A percentile compares a stretch with the other conserved stretches of the same genome.
Conservation (phyloP, 148 eudicot species). For the Euryodendron excelsum region DNA sequence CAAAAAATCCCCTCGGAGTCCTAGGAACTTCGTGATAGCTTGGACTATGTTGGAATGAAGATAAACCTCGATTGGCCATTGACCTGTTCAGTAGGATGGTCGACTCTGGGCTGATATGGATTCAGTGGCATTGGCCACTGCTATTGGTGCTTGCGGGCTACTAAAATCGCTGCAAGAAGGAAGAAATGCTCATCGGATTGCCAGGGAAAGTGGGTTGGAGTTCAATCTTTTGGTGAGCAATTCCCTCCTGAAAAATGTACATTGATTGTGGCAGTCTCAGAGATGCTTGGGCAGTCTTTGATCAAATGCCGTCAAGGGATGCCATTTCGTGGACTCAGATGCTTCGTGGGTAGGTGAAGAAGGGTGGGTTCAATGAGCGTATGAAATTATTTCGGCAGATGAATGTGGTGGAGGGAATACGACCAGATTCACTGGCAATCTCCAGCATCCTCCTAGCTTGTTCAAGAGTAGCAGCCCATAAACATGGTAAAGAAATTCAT, state of each 20-base stretch:
- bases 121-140: conserved; percentile 48
- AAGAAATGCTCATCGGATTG: conserved; percentile 44
- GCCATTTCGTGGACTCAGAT: conserved; percentile 71
- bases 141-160: conserved; percentile 51
- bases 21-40: conserved; percentile 28
- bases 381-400: conserved; percentile 56
- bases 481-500: conserved; percentile 70
- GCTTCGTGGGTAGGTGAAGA: conserved; percentile 63
- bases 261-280: conserved; percentile 53
- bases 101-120: conserved; percentile 34
- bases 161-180: conserved; percentile 49
- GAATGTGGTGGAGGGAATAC: conserved; percentile 44
- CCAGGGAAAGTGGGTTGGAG: conserved; percentile 47
- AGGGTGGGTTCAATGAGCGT: conserved; percentile 67
- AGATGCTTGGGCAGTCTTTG: conserved; percentile 53
- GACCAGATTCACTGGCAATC: conserved; percentile 50
- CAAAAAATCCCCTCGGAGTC: conserved; percentile 21
- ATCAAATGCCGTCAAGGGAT: conserved; percentile 52
- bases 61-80: conserved; percentile 45
- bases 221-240: conserved; percentile 55
- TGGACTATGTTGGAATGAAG: conserved; percentile 57
- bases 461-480: conserved; percentile 69
- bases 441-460: conserved; percentile 65
- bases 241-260: conserved; percentile 67
- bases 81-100: conserved; percentile 55